These are phyloP conservation scores for Xylariaceae sp. DNA, from an alignment of 2,329 filamentous ascomycete species.

Conservation along the genomic window DNA sequence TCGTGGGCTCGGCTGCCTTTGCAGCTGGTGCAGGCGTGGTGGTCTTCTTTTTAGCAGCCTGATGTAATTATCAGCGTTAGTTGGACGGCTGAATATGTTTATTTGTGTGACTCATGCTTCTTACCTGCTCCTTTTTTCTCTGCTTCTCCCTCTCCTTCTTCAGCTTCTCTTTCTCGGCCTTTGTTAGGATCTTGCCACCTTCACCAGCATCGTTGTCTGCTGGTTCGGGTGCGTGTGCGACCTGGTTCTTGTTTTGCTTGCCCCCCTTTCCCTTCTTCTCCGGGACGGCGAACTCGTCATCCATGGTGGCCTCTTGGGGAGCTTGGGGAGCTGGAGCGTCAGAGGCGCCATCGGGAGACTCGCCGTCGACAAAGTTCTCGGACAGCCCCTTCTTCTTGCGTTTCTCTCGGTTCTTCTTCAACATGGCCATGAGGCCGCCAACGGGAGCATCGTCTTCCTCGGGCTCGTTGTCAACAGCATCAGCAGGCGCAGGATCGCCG, in stretches of 20 bases:
- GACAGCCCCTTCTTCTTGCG: conserved; percentile 82
- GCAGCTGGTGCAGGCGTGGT: conserved; percentile 39
- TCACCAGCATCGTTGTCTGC: conserved; percentile 49
- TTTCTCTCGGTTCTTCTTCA: conserved; percentile 80
- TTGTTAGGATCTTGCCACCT: conserved; percentile 76
- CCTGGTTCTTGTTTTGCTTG: conserved; percentile 44
- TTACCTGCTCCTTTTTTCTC: conserved; percentile 90
- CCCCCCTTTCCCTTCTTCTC: conserved; percentile 70
- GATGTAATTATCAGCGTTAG: conserved; percentile 1
- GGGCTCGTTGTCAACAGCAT: conserved; percentile 47
- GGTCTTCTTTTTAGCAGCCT: conserved; percentile 84
- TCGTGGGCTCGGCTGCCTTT: conserved; percentile 56
- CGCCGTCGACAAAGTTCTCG: conserved; percentile 72
- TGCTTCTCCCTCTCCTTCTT: conserved; percentile 99
- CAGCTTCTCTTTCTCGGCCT: conserved; percentile 95
- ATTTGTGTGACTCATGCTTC: conserved; percentile 4
- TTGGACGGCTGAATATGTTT: conserved; percentile 28
- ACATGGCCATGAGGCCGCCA: conserved; percentile 73
- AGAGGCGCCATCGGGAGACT: conserved; percentile 49
- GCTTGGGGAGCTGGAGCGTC: conserved; percentile 53
- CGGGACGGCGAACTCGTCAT: conserved; percentile 81
- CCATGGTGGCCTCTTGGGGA: conserved; percentile 75
- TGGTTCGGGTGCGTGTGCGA: conserved; percentile 28
- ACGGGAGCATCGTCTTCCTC: conserved; percentile 55
- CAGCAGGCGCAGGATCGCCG: conserved; percentile 30